phyloP scores from a whole-genome alignment of 2,329 filamentous ascomycete genomes.

The Aspergillus jensenii region DNA sequence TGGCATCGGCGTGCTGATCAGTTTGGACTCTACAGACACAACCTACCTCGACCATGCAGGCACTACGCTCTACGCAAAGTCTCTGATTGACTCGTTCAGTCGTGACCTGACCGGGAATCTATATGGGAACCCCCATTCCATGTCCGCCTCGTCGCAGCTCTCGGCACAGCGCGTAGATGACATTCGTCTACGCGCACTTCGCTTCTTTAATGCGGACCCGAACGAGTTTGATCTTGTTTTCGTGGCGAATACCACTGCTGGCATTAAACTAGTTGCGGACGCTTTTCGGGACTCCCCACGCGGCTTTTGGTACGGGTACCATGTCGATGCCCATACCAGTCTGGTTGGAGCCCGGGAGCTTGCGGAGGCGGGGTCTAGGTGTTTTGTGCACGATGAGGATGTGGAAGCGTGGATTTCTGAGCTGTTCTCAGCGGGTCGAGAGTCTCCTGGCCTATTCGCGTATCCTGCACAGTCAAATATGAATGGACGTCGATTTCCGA shows the following conservation, averaged over 20 bases:
- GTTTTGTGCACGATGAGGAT: conserved; percentile 63
- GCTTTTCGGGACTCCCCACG: conserved; percentile 62
- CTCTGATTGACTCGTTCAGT: conserved; percentile 76
- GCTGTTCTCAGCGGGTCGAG: conserved; percentile 14
- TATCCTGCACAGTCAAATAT: conserved; percentile 93
- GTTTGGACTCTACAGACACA: conserved; percentile 52
- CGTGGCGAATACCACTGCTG: conserved; percentile 87
- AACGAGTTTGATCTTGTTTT: conserved; percentile 85
- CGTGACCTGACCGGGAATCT: conserved; percentile 74
- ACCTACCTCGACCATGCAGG: conserved; percentile 93
- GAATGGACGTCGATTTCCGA: conserved; percentile 74
- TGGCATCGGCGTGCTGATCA: neutral
- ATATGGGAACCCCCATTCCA: conserved; percentile 90
- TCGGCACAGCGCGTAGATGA: conserved; percentile 75
- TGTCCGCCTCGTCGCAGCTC: conserved; percentile 75
- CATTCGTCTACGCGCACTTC: conserved; percentile 67
- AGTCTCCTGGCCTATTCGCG: conserved; percentile 59
- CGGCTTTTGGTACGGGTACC: conserved; percentile 84
- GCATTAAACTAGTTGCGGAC: conserved; percentile 82
- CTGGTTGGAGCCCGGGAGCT: conserved; percentile 77
- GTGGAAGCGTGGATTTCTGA: conserved; percentile 65
- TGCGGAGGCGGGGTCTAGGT: conserved; percentile 59
- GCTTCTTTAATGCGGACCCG: conserved; percentile 79
- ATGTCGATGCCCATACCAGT: conserved; percentile 82
- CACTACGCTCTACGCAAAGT: conserved; percentile 80